Evolutionary conservation across 2,329 filamentous ascomycete genomes (phyloP), one percentile per base, ranked within the genome.

Genomic region (Raffaelea arxii): DNA sequence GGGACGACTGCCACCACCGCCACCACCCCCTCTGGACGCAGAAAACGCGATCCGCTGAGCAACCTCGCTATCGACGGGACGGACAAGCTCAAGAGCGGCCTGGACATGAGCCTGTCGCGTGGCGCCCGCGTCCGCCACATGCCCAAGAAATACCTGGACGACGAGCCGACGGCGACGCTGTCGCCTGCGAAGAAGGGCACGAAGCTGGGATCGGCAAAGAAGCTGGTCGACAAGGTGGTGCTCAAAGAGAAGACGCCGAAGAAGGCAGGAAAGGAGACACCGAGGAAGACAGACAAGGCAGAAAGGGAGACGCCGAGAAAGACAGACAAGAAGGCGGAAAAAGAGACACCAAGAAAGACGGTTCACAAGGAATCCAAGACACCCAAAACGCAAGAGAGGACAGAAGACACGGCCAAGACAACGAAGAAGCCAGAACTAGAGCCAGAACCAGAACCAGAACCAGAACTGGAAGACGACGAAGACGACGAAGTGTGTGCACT

Each of bases 401-500:
- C 12, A 12, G n/a, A 18, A 21, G 14, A 9, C 36, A 23, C 9
- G 24, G 22, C 6, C 14, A 21, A 16, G 40, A 38, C 14, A 24
- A 38, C 3, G 35, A 38, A 16, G 32, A 42, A 6, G 32, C 32
- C 6, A 23, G 55, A 53, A 19, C 58, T 56, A 2, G 58, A n/a
- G 10, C 27, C 27, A 16, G 27, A 32, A 62, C 23, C 61, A 65
- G 16, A 55, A 66, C 19, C 12, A n/a, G 19, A 19, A 22, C 52
- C 55, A 58, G 27, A 32, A 32, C 27, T 16, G 11, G 56, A 61
- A 18, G 62, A 64, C 11, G 60, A 59, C 10, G 64, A 65, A 4
- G 72, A 78, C 39, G 75, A 77, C 18, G 74, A 77, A 46, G 66
- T 75, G 0, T 83, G 79, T 54, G 65, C 62, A 18, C 67, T 82